A percentile compares a stretch with the other conserved stretches of the same genome.
These are phyloP conservation scores for Plasmopara halstedii DNA, from an alignment of 352 stramenopile genomes.

Conservation along the genomic window DNA sequence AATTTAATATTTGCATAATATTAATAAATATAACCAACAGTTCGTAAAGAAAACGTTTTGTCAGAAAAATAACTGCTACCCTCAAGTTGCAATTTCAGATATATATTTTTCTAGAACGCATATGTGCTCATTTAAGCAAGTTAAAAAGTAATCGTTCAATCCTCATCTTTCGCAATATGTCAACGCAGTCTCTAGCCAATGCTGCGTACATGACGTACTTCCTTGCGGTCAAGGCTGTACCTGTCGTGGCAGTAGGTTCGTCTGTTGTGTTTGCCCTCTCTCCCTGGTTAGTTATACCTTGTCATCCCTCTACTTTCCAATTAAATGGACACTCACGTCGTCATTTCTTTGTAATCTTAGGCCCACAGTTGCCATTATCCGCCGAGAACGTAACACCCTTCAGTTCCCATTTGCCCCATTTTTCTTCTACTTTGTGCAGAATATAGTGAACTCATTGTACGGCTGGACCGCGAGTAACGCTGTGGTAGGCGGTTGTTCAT, in stretches of 20 bases:
- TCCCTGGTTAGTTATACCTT: conserved; percentile 28
- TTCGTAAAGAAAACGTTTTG: no score
- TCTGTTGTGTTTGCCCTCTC: conserved; percentile 67
- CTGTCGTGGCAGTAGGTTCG: conserved; percentile 46
- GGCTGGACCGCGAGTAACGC: conserved; percentile 50
- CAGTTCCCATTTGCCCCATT: conserved; percentile 76
- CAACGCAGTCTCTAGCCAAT: conserved; percentile 55
- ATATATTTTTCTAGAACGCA: no score
- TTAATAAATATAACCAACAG: no score
- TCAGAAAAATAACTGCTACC: no score
- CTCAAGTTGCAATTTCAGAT: no score
- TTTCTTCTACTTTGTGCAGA: conserved; percentile 82
- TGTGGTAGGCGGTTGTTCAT: conserved; percentile 49
- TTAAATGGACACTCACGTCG: neutral
- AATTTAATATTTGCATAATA: no score
- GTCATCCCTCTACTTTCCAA: no score
- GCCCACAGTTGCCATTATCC: conserved; percentile 56
- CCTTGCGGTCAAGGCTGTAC: conserved; percentile 51
- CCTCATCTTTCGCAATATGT: conserved; percentile 21
- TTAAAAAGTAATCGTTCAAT: no score
- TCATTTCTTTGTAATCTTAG: conserved; percentile 13
- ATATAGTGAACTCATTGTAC: conserved; percentile 78
- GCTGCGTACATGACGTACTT: conserved; percentile 67
- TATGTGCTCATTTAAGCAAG: no score
- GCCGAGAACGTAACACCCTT: conserved; percentile 54